These are phyloP conservation scores for Candida rishiriensis DNA, from an alignment of 805 yeast species.

Conservation along the genomic window DNA sequence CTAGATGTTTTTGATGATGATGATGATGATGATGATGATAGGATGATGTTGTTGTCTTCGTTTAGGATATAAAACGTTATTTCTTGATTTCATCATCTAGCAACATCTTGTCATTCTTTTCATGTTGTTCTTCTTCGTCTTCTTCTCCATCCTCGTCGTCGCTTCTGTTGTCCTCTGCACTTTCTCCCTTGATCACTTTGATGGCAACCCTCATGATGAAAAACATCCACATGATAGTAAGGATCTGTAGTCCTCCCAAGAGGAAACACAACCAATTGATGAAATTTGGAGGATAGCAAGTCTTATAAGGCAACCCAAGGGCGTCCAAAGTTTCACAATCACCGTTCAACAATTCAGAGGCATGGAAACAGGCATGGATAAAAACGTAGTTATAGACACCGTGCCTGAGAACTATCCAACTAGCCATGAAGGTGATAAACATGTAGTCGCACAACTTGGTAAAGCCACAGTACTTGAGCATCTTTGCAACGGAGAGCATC, in stretches of 20 bases:
- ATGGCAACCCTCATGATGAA: constrained; percentile 67
- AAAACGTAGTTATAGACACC: constrained; percentile 65
- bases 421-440: constrained; percentile 60
- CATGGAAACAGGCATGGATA: constrained; percentile 50
- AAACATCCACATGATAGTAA: constrained; percentile 70
- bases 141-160: constrained; percentile 56
- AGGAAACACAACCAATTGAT: constrained; percentile 48
- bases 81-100: too few species aligned
- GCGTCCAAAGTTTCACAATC: constrained; percentile 31
- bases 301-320: constrained; percentile 15
- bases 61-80: too few species aligned
- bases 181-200: constrained; percentile 63
- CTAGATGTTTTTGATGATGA: too few species aligned
- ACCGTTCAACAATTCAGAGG: constrained; percentile 42
- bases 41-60: too few species aligned
- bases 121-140: neutral
- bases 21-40: too few species aligned
- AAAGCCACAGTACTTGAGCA: constrained; percentile 68
- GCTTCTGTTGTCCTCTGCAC: constrained; percentile 85
- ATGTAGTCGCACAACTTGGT: constrained; percentile 57
- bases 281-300: constrained; percentile 47
- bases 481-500: constrained; percentile 65
- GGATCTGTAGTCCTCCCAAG: constrained; percentile 60
- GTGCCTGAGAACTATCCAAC: constrained; percentile 74
- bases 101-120: too few species aligned